Evolutionary conservation across 257 asterid genomes (phyloP).

Genomic region (Plantago elongata): DNA sequence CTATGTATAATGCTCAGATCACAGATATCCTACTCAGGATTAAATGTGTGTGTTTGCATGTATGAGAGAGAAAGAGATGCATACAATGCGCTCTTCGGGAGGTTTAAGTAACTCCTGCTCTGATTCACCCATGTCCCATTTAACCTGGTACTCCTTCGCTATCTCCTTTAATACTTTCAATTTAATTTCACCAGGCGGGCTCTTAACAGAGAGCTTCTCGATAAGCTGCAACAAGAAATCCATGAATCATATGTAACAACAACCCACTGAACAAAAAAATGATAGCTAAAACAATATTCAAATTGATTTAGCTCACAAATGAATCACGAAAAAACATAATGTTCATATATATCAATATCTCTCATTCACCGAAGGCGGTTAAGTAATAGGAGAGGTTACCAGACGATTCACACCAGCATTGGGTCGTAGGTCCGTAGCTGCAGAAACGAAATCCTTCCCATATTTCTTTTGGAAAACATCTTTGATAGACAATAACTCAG

Average conservation of each 20-base stretch:
- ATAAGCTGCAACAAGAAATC: constrained; percentile 56
- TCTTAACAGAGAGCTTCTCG: constrained; percentile 88
- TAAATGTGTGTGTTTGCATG: not conserved
- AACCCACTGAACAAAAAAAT: not conserved
- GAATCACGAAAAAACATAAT: not conserved
- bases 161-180: constrained; percentile 83
- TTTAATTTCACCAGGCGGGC: constrained; percentile 84
- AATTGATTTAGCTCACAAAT: no score
- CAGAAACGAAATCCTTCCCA: constrained; percentile 90
- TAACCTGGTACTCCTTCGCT: constrained; percentile 87
- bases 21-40: no score
- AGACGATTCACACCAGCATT: constrained; percentile 88
- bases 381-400: constrained; percentile 29
- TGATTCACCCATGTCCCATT: constrained; percentile 80
- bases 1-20: no score
- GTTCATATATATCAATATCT: not conserved
- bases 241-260: constrained; percentile 16
- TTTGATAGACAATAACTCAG: constrained; percentile 66
- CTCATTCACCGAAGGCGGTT: no score
- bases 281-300: not conserved
- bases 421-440: constrained; percentile 91
- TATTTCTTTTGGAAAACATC: constrained; percentile 77
- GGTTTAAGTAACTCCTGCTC: constrained; percentile 86
- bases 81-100: constrained; percentile 82
- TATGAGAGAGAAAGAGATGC: constrained; percentile 7